Evolutionary conservation across 768 basidiomycete genomes (phyloP), one percentile per base, ranked within the genome.

Genomic region (Tricholoma furcatifolium): DNA sequence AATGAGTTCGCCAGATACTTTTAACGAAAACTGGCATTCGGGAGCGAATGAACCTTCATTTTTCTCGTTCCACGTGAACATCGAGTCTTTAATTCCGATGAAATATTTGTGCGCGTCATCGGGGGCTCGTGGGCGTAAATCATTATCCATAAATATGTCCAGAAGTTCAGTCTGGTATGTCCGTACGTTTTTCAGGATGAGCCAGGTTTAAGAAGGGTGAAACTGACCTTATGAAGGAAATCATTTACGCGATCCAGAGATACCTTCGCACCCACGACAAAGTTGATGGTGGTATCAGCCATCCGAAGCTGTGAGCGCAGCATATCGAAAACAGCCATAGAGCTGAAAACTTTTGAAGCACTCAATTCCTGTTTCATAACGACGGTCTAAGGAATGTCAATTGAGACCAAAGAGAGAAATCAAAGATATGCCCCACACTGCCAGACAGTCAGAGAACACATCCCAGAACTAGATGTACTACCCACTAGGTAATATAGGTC

Each of bases 271-370:
- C 65, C 57, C 31, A 65, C 53, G 4, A 50, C 5, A 18, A 59
- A 43, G n/a, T 63, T 65, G 18, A 70, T 51, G n/a, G 61, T 58
- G 50, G 62, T 66, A 14, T 70, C 64, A 1, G 66, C 61, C 61
- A 67, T 74, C 63, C 69, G 67, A 36, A 85, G 63, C 51, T 82
- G 80, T 2, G 73, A 70, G 24, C 82, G 76, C 23, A 90, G 65
- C 56, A 84, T 73, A 43, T 83, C 79, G 60, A 90, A 88, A 30
- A 88, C 82, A 52, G 77, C 64, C 70, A 83, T 78, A 51, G 76
- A 78, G 9, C 75, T 75, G 62, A 80, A 80, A 11, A 80, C 77
- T 17, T 62, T 70, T 4, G 76, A 72, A 3, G 74, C 74, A 49
- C 55, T 74, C 31, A 79, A 66, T 0, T 70, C 61, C 58, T 73